Percentiles rank a stretch among this genome's conserved stretches.
These are phyloP conservation scores for Ottelia alismoides DNA, from an alignment of 106 monocot species.

Conservation along the genomic window DNA sequence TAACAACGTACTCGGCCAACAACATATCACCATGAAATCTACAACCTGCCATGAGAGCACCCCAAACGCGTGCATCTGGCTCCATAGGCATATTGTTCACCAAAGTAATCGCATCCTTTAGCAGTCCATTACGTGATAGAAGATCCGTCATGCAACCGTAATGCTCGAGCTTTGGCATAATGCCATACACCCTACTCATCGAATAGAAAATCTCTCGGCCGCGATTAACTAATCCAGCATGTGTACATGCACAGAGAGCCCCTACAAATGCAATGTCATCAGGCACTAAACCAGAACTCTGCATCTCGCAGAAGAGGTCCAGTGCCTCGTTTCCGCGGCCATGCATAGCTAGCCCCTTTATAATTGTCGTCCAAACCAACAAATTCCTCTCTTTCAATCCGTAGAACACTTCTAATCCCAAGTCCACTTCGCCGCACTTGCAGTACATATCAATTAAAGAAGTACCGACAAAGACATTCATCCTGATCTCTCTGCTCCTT, in stretches of 20 bases:
- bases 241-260: conserved; percentile 36
- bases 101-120: conserved; percentile 22
- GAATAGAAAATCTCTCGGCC: conserved; percentile 36
- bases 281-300: conserved; percentile 21
- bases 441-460: conserved; percentile 69
- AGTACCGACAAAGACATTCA: conserved; percentile 32
- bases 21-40: conserved; percentile 20
- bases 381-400: conserved; percentile 30
- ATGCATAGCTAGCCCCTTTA: conserved; percentile 40
- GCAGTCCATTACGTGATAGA: too few species aligned
- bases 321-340: conserved; percentile 36
- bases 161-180: conserved; percentile 48
- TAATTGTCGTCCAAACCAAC: conserved; percentile 57
- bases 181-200: conserved; percentile 30
- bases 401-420: conserved; percentile 23
- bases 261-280: conserved; percentile 58
- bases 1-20: conserved; percentile 25
- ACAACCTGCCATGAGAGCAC: conserved; percentile 37
- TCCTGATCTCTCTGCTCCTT: conserved; percentile 23
- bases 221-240: conserved; percentile 31
- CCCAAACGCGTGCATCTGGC: conserved; percentile 33
- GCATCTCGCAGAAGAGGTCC: conserved; percentile 38
- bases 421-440: conserved; percentile 39
- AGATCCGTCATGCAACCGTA: conserved; percentile 63
- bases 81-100: conserved; percentile 28